Base-by-base conservation (phyloP, 495 filamentous ascomycete genomes). In the Rusavskia elegans region DNA sequence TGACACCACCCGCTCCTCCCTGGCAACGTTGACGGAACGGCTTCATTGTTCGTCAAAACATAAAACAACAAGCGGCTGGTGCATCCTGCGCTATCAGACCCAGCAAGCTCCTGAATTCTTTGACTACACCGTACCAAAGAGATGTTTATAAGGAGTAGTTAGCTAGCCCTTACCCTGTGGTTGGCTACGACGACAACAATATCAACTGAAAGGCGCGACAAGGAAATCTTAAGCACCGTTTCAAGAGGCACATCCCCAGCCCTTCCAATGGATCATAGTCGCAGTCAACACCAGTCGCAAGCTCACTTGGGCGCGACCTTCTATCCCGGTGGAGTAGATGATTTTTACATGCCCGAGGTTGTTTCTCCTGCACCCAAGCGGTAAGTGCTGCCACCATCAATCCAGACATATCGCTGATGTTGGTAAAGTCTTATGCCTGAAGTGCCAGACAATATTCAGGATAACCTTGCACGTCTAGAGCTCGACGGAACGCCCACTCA, bases 381-480 rank as follows among this genome's bases (percentile, higher is more conserved):
- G 90, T 96, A 66, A 61, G 83, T 71, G 35, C 40, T 44, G 27
- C n/a, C 29, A 20, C 40, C 50, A 48, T 21, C n/a, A 17, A 50
- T 6, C 27, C 20, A 11, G 23, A 17, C 16, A 8, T 50, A 10
- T 21, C 49, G 3, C 48, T 32, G 27, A 39, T 21, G n/a, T 8
- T 49, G 29, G 19, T 27, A 39, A 61, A 86, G 83, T 53, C 72
- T 85, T 49, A 85, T 84, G 76, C 81, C 83, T 50, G 83, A 86
- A 67, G 79, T 87, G 25, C 82, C 83, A 29, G 80, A 80, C 59
- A 84, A 89, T 63, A 96, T 98, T 76, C 86, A 94, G 69, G 81
- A 92, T 61, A 87, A 84, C 64, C 76, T 98, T 40, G 84, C 89
- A 48, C 79, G 87, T 65, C 77, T 98, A 66, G 90, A 95, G 71